phyloP scores from a whole-genome alignment of 805 yeast species.

The Yarrowia phangngaensis region DNA sequence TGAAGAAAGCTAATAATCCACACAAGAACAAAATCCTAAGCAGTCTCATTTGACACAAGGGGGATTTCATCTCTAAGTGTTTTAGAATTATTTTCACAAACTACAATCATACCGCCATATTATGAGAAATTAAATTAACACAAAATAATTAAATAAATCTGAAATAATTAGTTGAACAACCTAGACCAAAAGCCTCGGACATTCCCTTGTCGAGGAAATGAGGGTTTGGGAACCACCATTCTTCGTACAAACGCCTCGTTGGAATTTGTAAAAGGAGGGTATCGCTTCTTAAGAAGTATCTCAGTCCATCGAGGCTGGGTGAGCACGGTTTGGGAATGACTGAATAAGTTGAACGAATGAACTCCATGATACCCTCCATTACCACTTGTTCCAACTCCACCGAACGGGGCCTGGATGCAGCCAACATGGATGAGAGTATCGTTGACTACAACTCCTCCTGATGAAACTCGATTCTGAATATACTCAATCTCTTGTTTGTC shows the following conservation, averaged over 20 bases:
- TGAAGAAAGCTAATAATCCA: too few species aligned
- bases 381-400: slow-evolving; percentile 84
- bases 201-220: background rate
- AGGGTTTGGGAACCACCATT: background rate
- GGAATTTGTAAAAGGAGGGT: slow-evolving; percentile 51
- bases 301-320: slow-evolving; percentile 66
- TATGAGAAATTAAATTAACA: too few species aligned
- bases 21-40: too few species aligned
- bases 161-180: background rate
- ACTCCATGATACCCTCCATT: slow-evolving; percentile 76
- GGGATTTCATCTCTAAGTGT: too few species aligned
- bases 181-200: slow-evolving; percentile 19
- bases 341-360: slow-evolving; percentile 60
- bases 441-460: slow-evolving; percentile 68
- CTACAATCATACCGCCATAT: too few species aligned
- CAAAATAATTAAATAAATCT: too few species aligned
- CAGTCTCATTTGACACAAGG: too few species aligned
- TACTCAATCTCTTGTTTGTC: slow-evolving; percentile 48
- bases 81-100: too few species aligned
- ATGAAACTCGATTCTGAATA: slow-evolving; percentile 53
- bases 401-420: slow-evolving; percentile 70
- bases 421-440: slow-evolving; percentile 71
- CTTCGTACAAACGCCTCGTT: slow-evolving; percentile 1
- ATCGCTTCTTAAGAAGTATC: slow-evolving; percentile 51
- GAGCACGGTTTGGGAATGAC: slow-evolving; percentile 66